Base-by-base conservation (phyloP, 129 eudicot species). In the Flaveria brownii region DNA sequence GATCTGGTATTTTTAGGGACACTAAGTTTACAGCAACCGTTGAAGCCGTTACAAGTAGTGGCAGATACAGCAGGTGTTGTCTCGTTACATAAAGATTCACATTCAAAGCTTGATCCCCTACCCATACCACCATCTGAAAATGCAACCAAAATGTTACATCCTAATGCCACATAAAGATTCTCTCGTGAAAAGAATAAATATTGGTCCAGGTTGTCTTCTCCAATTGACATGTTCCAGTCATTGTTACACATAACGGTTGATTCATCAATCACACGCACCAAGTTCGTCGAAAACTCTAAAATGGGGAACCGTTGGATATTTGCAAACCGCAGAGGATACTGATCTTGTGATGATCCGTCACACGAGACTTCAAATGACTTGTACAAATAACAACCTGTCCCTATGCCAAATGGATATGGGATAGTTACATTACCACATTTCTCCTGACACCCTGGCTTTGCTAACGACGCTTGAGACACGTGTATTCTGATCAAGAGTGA, bases 391-490 rank as follows among this genome's bases (percentile, higher is more conserved):
- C 74, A 77, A 55, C 55, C 73, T 11, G 57, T 14, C 45, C 74
- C 68, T 2, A 77, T 67, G 67, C 74, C 81, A 41, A 13, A 77
- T 23, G 68, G 81, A 77, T 77, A 77, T 52, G 81, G 74, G 45
- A 77, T 67, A 22, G 46, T 77, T 77, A 66, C 0, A 63, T 67
- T 67, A 23, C 81, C 74, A 22, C 81, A 77, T 55, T 2, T 77
- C 56, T 77, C 74, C 68, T 67, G 68, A 64, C 81, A 77, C 14
- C 74, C 81, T 39, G 74, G 57, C 81, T 67, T 77, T 16, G 68
- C 74, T 65, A 65, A 41, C n/a, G 59, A 67, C 10, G 74, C 68
- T 68, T 18, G 43, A 51, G 80, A 15, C 55, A 8, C 25, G n/a
- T 26, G 54, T 22, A 41, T 36, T 23, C 17, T 0, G 16, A 67